Conservation (phyloP, 805 yeast species). For the Yarrowia yakushimensis region DNA sequence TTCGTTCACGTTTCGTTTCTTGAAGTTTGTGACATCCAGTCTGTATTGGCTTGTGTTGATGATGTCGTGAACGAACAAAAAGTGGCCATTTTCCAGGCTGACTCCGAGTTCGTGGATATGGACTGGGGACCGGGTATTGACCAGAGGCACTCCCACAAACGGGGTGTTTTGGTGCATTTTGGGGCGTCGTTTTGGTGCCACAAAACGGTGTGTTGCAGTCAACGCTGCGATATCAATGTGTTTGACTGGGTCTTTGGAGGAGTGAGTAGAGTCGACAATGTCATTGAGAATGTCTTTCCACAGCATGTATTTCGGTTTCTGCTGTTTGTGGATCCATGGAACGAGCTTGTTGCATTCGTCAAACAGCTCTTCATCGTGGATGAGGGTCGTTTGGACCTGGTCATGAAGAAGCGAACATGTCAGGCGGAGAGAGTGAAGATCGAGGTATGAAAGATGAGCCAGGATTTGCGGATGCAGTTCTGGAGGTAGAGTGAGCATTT, state of each 20-base stretch:
- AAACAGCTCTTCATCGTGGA: not conserved
- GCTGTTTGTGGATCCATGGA: not conserved
- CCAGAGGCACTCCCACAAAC: not conserved
- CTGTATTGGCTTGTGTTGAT: not conserved
- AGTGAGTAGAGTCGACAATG: not conserved
- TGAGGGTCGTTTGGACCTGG: not conserved
- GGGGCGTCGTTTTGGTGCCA: slow-evolving; percentile 2
- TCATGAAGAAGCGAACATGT: not conserved
- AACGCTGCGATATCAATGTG: not conserved
- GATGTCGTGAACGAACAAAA: not conserved
- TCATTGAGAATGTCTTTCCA: not conserved
- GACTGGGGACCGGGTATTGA: not conserved
- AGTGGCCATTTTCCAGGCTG: not conserved
- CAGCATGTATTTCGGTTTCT: not conserved
- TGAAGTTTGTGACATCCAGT: not conserved
- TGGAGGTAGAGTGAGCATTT: not conserved
- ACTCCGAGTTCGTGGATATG: not conserved
- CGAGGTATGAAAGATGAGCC: not conserved
- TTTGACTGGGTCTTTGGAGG: not conserved
- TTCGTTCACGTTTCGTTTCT: not conserved
- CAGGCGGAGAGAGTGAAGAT: not conserved
- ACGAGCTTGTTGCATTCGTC: not conserved
- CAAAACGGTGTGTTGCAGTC: not conserved
- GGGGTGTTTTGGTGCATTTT: slow-evolving; percentile 3
- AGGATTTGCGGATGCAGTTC: not conserved